These are phyloP conservation scores for Berberis vulgaris DNA, from an alignment of 164 flowering plant genomes.

Conservation along the genomic window DNA sequence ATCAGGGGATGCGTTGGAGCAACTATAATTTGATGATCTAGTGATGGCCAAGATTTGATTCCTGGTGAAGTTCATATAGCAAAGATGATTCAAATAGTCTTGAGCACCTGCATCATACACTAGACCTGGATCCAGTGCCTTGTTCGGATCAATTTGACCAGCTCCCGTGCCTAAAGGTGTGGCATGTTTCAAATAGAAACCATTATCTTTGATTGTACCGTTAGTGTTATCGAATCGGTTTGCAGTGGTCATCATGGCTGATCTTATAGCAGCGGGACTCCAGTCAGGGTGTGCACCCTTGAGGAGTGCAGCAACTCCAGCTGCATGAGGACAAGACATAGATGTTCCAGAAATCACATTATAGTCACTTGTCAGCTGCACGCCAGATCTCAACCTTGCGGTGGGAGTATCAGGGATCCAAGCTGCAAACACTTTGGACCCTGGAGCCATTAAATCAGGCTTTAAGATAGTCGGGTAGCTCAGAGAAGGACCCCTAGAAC, in stretches of 20 bases:
- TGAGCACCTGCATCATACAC: slow-evolving; percentile 26
- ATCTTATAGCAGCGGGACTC: slow-evolving; percentile 39
- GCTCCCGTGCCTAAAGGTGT: slow-evolving; percentile 33
- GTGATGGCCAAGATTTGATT: slow-evolving; percentile 34
- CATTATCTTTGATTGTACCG: slow-evolving; percentile 16
- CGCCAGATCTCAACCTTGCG: slow-evolving; percentile 9
- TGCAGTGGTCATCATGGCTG: slow-evolving; percentile 34
- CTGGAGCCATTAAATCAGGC: slow-evolving; percentile 63
- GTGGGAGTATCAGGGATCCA: slow-evolving; percentile 17
- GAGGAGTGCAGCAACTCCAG: slow-evolving; percentile 32
- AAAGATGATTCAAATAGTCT: slow-evolving; percentile 40
- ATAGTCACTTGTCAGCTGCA: slow-evolving; percentile 21
- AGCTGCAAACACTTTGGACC: slow-evolving; percentile 39
- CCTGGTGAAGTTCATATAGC: slow-evolving; percentile 34
- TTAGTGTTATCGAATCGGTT: slow-evolving; percentile 16
- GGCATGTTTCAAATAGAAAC: slow-evolving; percentile 7
- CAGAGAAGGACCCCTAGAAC: slow-evolving; percentile 47
- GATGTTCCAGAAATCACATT: slow-evolving; percentile 31
- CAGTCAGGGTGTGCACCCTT: slow-evolving; percentile 36
- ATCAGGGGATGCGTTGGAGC: slow-evolving; percentile 31
- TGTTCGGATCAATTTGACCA: slow-evolving; percentile 36
- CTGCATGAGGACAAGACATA: slow-evolving; percentile 35
- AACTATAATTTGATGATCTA: slow-evolving; percentile 18
- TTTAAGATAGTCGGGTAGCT: slow-evolving; percentile 32
- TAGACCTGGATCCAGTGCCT: slow-evolving; percentile 44